Conservation (phyloP, 2,329 filamentous ascomycete species). For the Dothistroma pini region DNA sequence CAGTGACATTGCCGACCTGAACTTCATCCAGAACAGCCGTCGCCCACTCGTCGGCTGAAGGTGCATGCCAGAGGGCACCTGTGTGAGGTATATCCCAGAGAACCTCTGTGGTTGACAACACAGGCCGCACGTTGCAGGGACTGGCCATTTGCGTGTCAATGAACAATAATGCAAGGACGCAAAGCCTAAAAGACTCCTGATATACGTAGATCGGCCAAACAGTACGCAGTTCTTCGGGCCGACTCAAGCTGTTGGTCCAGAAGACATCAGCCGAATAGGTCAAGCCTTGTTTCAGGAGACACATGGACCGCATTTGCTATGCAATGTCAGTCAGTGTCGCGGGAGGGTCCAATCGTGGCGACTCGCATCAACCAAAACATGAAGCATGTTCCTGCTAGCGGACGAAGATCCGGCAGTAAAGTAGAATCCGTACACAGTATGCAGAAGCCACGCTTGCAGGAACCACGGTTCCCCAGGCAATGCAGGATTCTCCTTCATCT, state of each 20-base stretch:
- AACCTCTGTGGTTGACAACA: conserved; percentile 3
- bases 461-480: neutral
- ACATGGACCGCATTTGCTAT: conserved; percentile 5
- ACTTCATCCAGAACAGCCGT: neutral
- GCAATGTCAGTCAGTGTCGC: neutral
- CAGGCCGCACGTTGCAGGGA: conserved; percentile 3
- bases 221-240: neutral
- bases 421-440: conserved; percentile 6
- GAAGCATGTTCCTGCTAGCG: conserved; percentile 5
- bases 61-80: neutral
- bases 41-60: conserved; percentile 3
- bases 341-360: too few relatives aligned
- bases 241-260: conserved; percentile 1
- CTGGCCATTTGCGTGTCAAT: conserved; percentile 1
- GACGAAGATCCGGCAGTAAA: conserved; percentile 4
- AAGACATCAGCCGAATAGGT: neutral
- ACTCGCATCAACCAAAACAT: conserved; percentile 1
- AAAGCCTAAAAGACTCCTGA: conserved; percentile 8
- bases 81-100: conserved; percentile 5
- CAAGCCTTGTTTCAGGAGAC: conserved; percentile 5
- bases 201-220: neutral
- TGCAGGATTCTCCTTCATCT: neutral
- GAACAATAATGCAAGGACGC: conserved; percentile 1
- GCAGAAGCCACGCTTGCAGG: conserved; percentile 2
- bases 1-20: neutral